Percentiles rank a stretch among this genome's conserved stretches.
phyloP scores from a whole-genome alignment of 495 filamentous ascomycete species.

The Amorphotheca resinae region DNA sequence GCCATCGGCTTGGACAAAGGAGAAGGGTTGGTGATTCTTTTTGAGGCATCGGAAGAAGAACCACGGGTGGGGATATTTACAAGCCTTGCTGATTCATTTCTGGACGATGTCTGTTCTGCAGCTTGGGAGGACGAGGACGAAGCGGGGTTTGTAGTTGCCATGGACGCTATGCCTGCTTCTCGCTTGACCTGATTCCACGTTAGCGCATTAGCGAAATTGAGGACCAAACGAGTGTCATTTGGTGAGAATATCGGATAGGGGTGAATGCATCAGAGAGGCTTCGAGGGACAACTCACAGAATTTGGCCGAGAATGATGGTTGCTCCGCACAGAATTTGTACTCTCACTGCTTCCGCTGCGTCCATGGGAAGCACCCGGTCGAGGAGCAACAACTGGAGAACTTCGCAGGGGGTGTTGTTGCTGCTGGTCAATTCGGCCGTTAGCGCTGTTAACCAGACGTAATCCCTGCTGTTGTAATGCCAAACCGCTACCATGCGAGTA shows the following conservation, averaged over 20 bases:
- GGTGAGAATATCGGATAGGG: slow-evolving; percentile 15
- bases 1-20: slow-evolving; percentile 76
- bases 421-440: slow-evolving; percentile 20
- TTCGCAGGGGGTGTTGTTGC: slow-evolving; percentile 19
- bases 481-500: slow-evolving; percentile 21
- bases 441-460: slow-evolving; percentile 19
- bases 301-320: slow-evolving; percentile 30
- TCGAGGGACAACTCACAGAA: slow-evolving; percentile 39
- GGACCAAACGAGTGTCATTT: slow-evolving; percentile 22
- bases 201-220: slow-evolving; percentile 18
- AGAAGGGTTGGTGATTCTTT: slow-evolving; percentile 65
- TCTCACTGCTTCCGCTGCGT: slow-evolving; percentile 47
- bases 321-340: slow-evolving; percentile 28
- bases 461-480: slow-evolving; percentile 17
- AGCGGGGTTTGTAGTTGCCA: slow-evolving; percentile 34
- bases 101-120: slow-evolving; percentile 20
- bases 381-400: slow-evolving; percentile 21
- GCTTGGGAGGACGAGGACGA: slow-evolving; percentile 26
- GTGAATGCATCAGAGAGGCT: slow-evolving; percentile 2
- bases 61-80: slow-evolving; percentile 55
- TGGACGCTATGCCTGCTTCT: slow-evolving; percentile 15
- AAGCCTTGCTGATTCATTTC: slow-evolving; percentile 41
- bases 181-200: slow-evolving; percentile 20
- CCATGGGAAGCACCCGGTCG: slow-evolving; percentile 43
- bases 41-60: slow-evolving; percentile 57